Evolutionary conservation across 768 basidiomycete species (phyloP).

Genomic region (Pulveroboletus ravenelii): DNA sequence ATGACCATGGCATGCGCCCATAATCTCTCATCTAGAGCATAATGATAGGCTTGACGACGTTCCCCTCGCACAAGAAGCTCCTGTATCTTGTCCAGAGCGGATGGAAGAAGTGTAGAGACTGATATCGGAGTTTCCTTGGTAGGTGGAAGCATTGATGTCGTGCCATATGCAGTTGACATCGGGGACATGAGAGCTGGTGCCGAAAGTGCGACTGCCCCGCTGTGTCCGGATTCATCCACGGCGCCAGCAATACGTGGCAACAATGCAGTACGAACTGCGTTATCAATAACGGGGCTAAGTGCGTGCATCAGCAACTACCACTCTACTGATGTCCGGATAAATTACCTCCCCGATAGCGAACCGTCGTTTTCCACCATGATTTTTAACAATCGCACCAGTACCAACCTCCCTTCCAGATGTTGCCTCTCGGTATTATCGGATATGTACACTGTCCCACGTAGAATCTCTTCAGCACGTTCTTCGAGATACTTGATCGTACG

Average conservation of each 20-base stretch:
- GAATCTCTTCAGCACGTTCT: constrained; percentile 70
- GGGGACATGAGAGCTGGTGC: constrained; percentile 32
- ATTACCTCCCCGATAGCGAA: constrained; percentile 75
- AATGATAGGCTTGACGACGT: constrained; percentile 80
- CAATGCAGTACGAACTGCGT: constrained; percentile 68
- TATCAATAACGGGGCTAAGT: constrained; percentile 59
- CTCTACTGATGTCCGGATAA: not conserved
- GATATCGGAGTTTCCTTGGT: constrained; percentile 51
- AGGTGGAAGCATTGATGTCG: constrained; percentile 15
- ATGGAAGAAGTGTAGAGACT: constrained; percentile 53
- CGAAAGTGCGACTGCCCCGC: constrained; percentile 13
- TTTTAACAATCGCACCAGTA: constrained; percentile 68
- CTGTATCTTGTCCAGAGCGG: constrained; percentile 73
- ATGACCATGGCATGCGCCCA: constrained; percentile 98
- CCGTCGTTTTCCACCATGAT: constrained; percentile 90
- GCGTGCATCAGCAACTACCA: constrained; percentile 15
- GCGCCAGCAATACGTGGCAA: constrained; percentile 49
- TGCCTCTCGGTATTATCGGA: constrained; percentile 48
- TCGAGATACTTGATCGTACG: constrained; percentile 73
- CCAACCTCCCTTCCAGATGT: constrained; percentile 70
- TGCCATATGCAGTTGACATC: constrained; percentile 16
- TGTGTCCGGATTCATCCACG: constrained; percentile 18
- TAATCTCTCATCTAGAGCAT: constrained; percentile 80
- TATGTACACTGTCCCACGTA: constrained; percentile 71
- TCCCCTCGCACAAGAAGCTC: constrained; percentile 79